Conservation (phyloP, 164 flowering plant species). For the Amborella trichopoda region DNA sequence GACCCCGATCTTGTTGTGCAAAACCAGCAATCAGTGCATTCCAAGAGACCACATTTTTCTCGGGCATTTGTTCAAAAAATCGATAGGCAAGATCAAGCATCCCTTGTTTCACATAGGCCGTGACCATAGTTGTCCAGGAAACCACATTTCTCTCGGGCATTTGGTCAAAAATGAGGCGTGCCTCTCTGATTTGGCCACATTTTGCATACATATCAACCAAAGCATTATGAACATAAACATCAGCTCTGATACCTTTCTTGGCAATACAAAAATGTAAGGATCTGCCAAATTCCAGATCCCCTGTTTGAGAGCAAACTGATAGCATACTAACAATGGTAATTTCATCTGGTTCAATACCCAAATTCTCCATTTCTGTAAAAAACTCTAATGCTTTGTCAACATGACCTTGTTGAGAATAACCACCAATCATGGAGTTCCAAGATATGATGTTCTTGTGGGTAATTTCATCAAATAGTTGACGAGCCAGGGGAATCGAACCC, state of each 20-base stretch:
- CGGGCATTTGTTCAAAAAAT: conserved; percentile 32
- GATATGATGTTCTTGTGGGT: conserved; percentile 29
- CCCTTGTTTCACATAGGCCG: conserved; percentile 31
- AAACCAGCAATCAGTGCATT: conserved; percentile 35
- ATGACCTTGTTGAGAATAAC: conserved; percentile 25
- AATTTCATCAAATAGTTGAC: conserved; percentile 30
- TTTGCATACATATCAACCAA: conserved; percentile 43
- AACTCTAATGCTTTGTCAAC: conserved; percentile 22
- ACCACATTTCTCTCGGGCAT: conserved; percentile 33
- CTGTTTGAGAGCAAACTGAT: conserved; percentile 26
- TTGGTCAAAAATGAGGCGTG: conserved; percentile 18
- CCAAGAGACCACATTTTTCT: conserved; percentile 42
- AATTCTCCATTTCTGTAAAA: conserved; percentile 24
- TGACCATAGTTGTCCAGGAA: conserved; percentile 45
- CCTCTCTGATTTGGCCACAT: conserved; percentile 25
- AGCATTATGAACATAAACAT: conserved; percentile 29
- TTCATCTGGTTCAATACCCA: conserved; percentile 24
- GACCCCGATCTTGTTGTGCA: conserved; percentile 17
- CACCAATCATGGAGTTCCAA: conserved; percentile 51
- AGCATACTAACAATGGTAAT: conserved; percentile 36
- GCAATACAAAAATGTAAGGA: conserved; percentile 28
- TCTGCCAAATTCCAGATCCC: conserved; percentile 21
- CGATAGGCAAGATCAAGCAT: conserved; percentile 19
- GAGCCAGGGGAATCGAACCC: conserved; percentile 18
- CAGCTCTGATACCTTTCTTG: conserved; percentile 20